A percentile compares a stretch with the other conserved stretches of the same genome.
These are phyloP conservation scores for Saccharomycopsis vini DNA, from an alignment of 805 yeast species.

Conservation along the genomic window DNA sequence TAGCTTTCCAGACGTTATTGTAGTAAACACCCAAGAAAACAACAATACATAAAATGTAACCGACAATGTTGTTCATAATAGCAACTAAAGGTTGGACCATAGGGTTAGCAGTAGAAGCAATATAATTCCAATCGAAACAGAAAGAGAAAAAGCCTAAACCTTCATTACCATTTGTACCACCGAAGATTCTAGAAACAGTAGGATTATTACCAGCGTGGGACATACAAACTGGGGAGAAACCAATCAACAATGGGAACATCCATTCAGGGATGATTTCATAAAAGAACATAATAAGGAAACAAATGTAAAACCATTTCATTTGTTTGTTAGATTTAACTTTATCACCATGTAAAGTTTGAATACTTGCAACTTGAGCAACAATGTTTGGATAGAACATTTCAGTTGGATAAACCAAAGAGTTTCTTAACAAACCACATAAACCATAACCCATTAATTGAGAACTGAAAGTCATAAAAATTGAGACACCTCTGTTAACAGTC, in stretches of 20 bases:
- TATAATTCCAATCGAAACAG: slow-evolving; percentile 59
- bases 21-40: slow-evolving; percentile 32
- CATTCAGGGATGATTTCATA: slow-evolving; percentile 50
- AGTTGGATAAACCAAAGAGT: slow-evolving; percentile 51
- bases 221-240: slow-evolving; percentile 23
- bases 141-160: slow-evolving; percentile 63
- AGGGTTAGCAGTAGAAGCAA: slow-evolving; percentile 45
- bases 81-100: slow-evolving; percentile 51
- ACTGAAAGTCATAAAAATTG: slow-evolving; percentile 41
- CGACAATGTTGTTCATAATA: slow-evolving; percentile 39
- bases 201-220: slow-evolving; percentile 24
- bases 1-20: slow-evolving; percentile 28
- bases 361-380: slow-evolving; percentile 48
- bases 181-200: slow-evolving; percentile 26
- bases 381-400: slow-evolving; percentile 57
- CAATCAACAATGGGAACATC: slow-evolving; percentile 39
- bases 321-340: slow-evolving; percentile 21
- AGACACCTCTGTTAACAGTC: slow-evolving; percentile 32
- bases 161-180: slow-evolving; percentile 29
- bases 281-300: slow-evolving; percentile 37
- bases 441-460: slow-evolving; percentile 62
- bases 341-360: slow-evolving; percentile 40
- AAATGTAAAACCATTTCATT: slow-evolving; percentile 26
- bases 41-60: slow-evolving; percentile 45
- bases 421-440: slow-evolving; percentile 51